Evolutionary conservation across 129 eudicot species (phyloP), one percentile per base, ranked within the genome.

Genomic region (Saposhnikovia divaricata): DNA sequence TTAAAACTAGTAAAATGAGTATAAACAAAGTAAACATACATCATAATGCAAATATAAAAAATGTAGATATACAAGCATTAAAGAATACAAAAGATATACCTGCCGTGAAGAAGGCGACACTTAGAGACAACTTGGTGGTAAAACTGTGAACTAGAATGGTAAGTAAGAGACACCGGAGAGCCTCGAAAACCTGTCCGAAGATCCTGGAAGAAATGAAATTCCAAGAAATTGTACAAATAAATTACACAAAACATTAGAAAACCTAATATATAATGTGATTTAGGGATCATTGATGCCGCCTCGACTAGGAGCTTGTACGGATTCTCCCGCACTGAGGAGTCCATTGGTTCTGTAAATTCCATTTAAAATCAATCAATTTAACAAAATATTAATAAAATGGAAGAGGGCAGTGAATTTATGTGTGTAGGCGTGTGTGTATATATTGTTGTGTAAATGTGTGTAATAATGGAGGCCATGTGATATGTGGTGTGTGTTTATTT

Each of bases 101-200:
- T 92, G 59, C 90, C 89, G 61, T 85, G 93, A 73, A 92, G 97
- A 84, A 87, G 86, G 39, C 79, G 83, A 80, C 97, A 90, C 76
- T 90, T 92, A 9, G 97, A 85, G 12, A 78, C 97, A 3, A 92
- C 93, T 0, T 89, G 89, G 11, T 87, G 88, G 81, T 90, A 92
- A 38, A 92, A 40, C 66, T 85, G 80, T 5, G 96, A 92, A 70
- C 83, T 77, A 5, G 96, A 70, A 87, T 92, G 85, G 78, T 84
- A 92, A 12, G 91, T 90, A 48, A 92, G 78, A 14, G 82, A 77
- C 8, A 92, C 87, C 16, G 89, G 93, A n/a, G 87, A 80, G 40
- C 97, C 97, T 16, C 96, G 89, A 39, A 88, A 90, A 5, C 86
- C 85, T 55, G 91, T 84, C 27, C 87, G 43, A 43, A 88, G 66